A percentile compares a stretch with the other conserved stretches of the same genome.
These are phyloP conservation scores for Effrenium voratum DNA, from an alignment of 73 alveolate genomes.

Conservation along the genomic window DNA sequence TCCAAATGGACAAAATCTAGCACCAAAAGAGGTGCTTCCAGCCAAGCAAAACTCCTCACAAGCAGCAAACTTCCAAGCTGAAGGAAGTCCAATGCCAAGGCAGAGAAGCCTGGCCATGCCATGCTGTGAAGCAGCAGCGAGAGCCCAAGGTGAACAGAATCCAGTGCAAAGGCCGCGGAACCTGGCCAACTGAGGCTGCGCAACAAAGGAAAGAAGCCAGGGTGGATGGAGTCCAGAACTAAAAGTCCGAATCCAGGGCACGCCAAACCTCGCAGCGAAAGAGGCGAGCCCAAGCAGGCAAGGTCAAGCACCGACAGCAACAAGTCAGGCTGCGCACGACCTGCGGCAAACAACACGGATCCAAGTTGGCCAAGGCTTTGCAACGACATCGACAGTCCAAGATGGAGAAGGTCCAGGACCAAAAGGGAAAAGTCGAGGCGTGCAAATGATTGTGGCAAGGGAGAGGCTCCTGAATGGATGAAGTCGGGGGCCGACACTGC, in stretches of 20 bases:
- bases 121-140: not conserved
- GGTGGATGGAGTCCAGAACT: not conserved
- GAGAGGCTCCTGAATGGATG: not conserved
- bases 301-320: conserved; percentile 35
- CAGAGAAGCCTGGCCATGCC: not conserved
- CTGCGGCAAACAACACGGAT: not conserved
- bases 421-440: conserved; percentile 26
- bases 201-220: conserved; percentile 2
- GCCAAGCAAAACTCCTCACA: not conserved
- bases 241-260: not conserved
- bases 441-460: not conserved
- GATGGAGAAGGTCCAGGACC: not conserved
- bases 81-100: not conserved
- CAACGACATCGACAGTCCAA: conserved; percentile 13
- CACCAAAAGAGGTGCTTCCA: not conserved
- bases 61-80: not conserved
- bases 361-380: conserved; percentile 10
- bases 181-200: not conserved
- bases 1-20: not conserved
- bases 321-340: not conserved
- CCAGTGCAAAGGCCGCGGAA: not conserved
- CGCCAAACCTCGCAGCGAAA: not conserved
- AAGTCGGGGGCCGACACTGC: conserved; percentile 13
- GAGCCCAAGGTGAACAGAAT: not conserved
- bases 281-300: not conserved